phyloP scores from a whole-genome alignment of 768 basidiomycete species.

The Boletus tomentosulus region DNA sequence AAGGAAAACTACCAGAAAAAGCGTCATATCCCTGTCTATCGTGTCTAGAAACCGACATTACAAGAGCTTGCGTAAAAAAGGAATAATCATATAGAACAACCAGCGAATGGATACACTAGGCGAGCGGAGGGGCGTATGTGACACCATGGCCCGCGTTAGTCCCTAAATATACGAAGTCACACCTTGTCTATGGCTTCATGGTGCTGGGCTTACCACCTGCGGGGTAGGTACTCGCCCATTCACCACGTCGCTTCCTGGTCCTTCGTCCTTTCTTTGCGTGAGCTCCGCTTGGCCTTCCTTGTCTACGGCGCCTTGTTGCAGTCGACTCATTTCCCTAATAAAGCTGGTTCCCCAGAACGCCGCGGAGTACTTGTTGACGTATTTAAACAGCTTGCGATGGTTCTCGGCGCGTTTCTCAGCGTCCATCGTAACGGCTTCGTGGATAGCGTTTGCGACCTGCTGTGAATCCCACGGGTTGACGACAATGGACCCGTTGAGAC shows the following conservation, averaged over 20 bases:
- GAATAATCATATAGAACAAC: slow-evolving; percentile 38
- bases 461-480: slow-evolving; percentile 99
- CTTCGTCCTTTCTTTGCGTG: slow-evolving; percentile 33
- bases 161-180: slow-evolving; percentile 31
- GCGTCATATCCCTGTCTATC: slow-evolving; percentile 16
- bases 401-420: slow-evolving; percentile 81
- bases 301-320: slow-evolving; percentile 40
- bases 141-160: slow-evolving; percentile 21
- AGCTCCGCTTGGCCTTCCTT: slow-evolving; percentile 34
- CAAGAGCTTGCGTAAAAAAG: slow-evolving; percentile 30
- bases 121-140: slow-evolving; percentile 20
- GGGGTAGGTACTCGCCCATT: slow-evolving; percentile 35
- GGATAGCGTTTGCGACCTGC: slow-evolving; percentile 95
- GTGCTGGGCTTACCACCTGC: slow-evolving; percentile 34
- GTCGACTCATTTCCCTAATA: slow-evolving; percentile 75
- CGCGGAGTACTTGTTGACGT: slow-evolving; percentile 92
- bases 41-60: slow-evolving; percentile 24
- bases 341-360: slow-evolving; percentile 91
- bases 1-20: slow-evolving; percentile 5
- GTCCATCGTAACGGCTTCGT: slow-evolving; percentile 90
- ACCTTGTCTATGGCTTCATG: slow-evolving; percentile 28
- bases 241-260: slow-evolving; percentile 37
- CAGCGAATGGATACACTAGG: slow-evolving; percentile 31
- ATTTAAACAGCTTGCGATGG: slow-evolving; percentile 93
- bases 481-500: slow-evolving; percentile 91